Evolutionary conservation across 2,329 filamentous ascomycete genomes (phyloP).

Genomic region (Orbilia ellipsospora): DNA sequence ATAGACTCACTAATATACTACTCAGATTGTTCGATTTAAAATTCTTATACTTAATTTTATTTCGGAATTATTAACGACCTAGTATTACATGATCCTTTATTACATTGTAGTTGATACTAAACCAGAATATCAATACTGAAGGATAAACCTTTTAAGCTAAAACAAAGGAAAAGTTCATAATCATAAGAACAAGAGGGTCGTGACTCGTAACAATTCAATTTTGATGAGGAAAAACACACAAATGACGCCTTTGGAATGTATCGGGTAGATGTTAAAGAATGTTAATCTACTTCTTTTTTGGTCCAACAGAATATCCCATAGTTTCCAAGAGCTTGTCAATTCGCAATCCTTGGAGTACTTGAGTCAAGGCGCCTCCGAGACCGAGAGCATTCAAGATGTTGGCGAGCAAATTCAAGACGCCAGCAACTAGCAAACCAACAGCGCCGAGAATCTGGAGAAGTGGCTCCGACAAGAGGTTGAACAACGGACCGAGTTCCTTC

Average conservation of each 20-base stretch:
- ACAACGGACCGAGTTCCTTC: slow-evolving; percentile 92
- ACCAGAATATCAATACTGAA: background rate
- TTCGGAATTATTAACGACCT: background rate
- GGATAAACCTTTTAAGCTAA: too few species aligned
- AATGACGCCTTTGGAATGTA: too few species aligned
- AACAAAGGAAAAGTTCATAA: too few species aligned
- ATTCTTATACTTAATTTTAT: too few species aligned
- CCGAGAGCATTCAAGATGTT: slow-evolving; percentile 82
- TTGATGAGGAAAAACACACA: too few species aligned
- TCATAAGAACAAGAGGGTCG: too few species aligned
- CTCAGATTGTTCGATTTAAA: too few species aligned
- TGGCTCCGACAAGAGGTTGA: slow-evolving; percentile 81
- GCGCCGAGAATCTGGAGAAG: slow-evolving; percentile 86
- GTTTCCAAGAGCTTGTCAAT: slow-evolving; percentile 79
- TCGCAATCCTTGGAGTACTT: slow-evolving; percentile 79
- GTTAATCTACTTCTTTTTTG: slow-evolving; percentile 42
- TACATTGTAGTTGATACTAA: background rate
- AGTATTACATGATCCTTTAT: too few species aligned
- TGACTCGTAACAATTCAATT: too few species aligned
- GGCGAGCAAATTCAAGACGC: slow-evolving; percentile 86
- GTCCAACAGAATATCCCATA: slow-evolving; percentile 71
- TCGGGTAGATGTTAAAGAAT: too few species aligned
- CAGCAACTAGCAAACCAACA: slow-evolving; percentile 82
- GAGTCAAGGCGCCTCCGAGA: slow-evolving; percentile 82
- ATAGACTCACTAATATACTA: too few species aligned